Evolutionary conservation across 1,284 basidiomycete genomes (phyloP).

Genomic region (Dichomitus squalens): DNA sequence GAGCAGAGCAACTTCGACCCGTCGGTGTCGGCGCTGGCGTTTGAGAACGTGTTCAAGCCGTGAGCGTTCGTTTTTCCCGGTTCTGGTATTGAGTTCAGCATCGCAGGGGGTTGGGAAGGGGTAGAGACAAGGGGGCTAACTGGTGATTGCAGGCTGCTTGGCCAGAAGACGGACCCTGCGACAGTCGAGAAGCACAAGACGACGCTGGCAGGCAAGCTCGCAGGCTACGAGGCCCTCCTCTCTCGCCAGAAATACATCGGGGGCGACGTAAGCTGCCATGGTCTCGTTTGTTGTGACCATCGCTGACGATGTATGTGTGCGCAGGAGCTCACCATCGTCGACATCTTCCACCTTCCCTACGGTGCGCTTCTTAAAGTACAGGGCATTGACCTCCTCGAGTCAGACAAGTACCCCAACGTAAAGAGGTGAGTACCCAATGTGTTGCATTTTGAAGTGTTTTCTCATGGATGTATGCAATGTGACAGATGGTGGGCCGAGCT

Average conservation of each 20-base stretch:
- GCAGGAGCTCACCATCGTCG: constrained; percentile 49
- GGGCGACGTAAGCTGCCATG: constrained; percentile 44
- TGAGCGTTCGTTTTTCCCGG: constrained; percentile 24
- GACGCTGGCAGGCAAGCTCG: constrained; percentile 40
- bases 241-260: constrained; percentile 48
- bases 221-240: constrained; percentile 49
- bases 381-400: constrained; percentile 26
- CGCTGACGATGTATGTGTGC: not conserved
- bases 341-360: constrained; percentile 55
- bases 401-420: constrained; percentile 34
- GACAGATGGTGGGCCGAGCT: too few relatives aligned
- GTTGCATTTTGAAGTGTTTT: not conserved
- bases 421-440: constrained; percentile 22
- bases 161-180: constrained; percentile 19
- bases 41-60: constrained; percentile 52
- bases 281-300: not conserved
- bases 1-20: constrained; percentile 57
- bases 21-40: constrained; percentile 39
- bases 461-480: too few relatives aligned
- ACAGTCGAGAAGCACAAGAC: constrained; percentile 15
- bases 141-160: constrained; percentile 1
- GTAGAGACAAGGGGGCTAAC: not conserved
- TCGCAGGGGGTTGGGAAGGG: not conserved
- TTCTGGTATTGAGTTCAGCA: too few relatives aligned
- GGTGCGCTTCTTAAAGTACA: constrained; percentile 33